Evolutionary conservation across 176 grass and related monocot genomes (phyloP), one percentile per base, ranked within the genome.

Genomic region (Chrysopogon serrulatus): DNA sequence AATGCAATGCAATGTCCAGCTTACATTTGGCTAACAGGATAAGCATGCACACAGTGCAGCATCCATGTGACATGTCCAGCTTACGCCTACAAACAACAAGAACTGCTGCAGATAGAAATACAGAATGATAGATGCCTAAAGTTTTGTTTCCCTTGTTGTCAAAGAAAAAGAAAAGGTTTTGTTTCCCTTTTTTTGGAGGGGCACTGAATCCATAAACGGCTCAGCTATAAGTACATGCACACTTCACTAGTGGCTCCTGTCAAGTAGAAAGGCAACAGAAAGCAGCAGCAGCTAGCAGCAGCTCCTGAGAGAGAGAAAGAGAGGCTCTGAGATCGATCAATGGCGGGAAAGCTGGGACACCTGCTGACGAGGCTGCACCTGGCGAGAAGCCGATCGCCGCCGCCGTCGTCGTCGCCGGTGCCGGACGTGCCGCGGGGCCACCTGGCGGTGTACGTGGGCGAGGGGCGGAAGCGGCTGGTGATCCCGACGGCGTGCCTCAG

Each of bases 391-490:
- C 41, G 66, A 66, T 1, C 80, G 3, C 42, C 51, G 34, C 3
- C 63, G 4, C 5, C 35, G 7, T 5, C 65, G 31, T n/a, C n/a
- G n/a, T n/a, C n/a, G n/a, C n/a, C n/a, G n/a, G 35, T 60, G 19
- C 63, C 57, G 36, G 69, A 88, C 27, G 90, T 91, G 77, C 81
- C 90, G 5, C 64, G 74, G 21, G 86, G 90, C 1, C 86, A 91
- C 74, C 53, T 91, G 70, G 82, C 70, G 17, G 90, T 91, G 73
- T 91, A 91, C 83, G 90, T 88, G 59, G 91, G 87, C 90, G n/a
- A n/a, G n/a, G n/a, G n/a, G n/a, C n/a, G n/a, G n/a, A n/a, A n/a
- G n/a, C n/a, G n/a, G n/a, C n/a, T n/a, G n/a, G n/a, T n/a, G n/a
- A n/a, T n/a, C n/a, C n/a, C n/a, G n/a, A n/a, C n/a, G n/a, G n/a